phyloP scores from a whole-genome alignment of 148 eudicot species.

The Limonium bicolor region DNA sequence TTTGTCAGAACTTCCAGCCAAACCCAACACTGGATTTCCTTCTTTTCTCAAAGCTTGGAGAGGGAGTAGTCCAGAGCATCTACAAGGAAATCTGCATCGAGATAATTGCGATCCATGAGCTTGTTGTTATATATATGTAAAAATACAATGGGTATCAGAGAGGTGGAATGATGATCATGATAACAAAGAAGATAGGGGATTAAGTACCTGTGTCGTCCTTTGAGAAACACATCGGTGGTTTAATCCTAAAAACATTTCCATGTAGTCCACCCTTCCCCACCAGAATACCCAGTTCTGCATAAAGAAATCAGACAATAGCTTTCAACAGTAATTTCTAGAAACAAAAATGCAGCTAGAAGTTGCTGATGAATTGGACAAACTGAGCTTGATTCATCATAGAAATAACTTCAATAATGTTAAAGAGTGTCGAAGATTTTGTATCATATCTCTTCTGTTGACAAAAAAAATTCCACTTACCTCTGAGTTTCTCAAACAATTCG shows the following conservation, averaged over 20 bases:
- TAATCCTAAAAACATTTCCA: slow-evolving; percentile 90
- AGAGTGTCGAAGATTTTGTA: too few relatives aligned
- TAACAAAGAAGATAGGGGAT: neutral
- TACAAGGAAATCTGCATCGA: slow-evolving; percentile 76
- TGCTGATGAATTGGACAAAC: neutral
- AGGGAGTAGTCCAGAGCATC: slow-evolving; percentile 80
- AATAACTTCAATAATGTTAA: too few relatives aligned
- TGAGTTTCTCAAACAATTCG: slow-evolving; percentile 70
- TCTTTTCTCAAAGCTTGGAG: slow-evolving; percentile 38
- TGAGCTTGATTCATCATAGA: neutral
- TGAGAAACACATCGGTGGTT: slow-evolving; percentile 96
- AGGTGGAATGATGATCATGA: neutral
- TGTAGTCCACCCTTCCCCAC: slow-evolving; percentile 97
- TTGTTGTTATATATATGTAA: neutral
- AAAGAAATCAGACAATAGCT: neutral
- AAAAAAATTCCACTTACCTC: slow-evolving; percentile 46
- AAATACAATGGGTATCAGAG: neutral
- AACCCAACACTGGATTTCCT: neutral
- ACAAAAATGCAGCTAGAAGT: too few relatives aligned
- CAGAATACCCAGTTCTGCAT: slow-evolving; percentile 72
- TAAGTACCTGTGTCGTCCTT: slow-evolving; percentile 79
- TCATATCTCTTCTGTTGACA: neutral
- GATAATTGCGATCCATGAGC: neutral
- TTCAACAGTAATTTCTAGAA: too few relatives aligned
- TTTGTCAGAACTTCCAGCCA: too few relatives aligned